Evolutionary conservation across 306 rosid species (phyloP).

Genomic region (Cicer judaicum): DNA sequence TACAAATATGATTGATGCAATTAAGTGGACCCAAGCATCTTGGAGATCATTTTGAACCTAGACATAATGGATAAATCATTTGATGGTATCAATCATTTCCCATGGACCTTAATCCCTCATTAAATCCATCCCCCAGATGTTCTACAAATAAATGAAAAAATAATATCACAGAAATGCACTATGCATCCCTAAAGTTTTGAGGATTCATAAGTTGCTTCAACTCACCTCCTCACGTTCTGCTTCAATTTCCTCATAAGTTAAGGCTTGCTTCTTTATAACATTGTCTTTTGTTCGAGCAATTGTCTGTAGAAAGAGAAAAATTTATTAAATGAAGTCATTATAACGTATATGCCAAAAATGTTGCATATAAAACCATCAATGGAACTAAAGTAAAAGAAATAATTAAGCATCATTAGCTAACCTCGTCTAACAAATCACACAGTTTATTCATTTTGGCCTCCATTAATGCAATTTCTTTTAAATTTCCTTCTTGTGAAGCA

Average conservation of each 20-base stretch:
- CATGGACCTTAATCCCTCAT: conserved; percentile 12
- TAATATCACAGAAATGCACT: conserved; percentile 10
- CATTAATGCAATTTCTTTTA: conserved; percentile 76
- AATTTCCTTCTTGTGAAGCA: conserved; percentile 57
- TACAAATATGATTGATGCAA: background rate
- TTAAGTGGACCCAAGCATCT: conserved; percentile 8
- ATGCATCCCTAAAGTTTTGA: conserved; percentile 23
- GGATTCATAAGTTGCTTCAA: conserved; percentile 24
- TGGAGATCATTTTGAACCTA: conserved; percentile 36
- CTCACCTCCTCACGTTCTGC: conserved; percentile 98
- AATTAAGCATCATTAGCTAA: conserved; percentile 46
- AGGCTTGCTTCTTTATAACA: conserved; percentile 90
- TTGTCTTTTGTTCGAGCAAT: conserved; percentile 87
- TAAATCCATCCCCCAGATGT: conserved; percentile 22
- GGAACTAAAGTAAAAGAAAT: conserved; percentile 25
- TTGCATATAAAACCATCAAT: conserved; percentile 32
- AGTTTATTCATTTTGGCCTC: conserved; percentile 77
- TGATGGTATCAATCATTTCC: conserved; percentile 1
- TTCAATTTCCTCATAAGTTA: conserved; percentile 94
- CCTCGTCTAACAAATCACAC: conserved; percentile 80
- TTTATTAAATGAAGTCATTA: background rate
- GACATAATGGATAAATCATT: background rate
- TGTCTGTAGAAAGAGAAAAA: conserved; percentile 56
- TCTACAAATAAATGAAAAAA: conserved; percentile 23
- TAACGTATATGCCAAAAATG: conserved; percentile 1